Evolutionary conservation across 2,329 filamentous ascomycete species (phyloP).

Genomic region (Calonectria fujianensis): DNA sequence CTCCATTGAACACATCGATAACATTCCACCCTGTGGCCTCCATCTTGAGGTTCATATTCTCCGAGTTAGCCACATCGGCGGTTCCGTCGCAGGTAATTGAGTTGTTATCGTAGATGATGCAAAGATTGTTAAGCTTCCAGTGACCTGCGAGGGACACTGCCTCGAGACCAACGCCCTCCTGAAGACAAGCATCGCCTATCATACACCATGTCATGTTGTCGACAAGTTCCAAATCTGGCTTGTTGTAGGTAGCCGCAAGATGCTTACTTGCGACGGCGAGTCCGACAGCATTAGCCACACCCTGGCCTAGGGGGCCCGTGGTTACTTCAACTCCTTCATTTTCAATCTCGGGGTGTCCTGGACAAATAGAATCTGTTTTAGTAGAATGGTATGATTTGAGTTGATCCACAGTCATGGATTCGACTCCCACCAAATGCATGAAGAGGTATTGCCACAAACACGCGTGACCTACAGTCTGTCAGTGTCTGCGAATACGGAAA

Average conservation of each 20-base stretch:
- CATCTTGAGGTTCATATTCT: slow-evolving; percentile 76
- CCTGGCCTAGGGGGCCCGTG: slow-evolving; percentile 74
- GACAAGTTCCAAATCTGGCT: slow-evolving; percentile 67
- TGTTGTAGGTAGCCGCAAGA: slow-evolving; percentile 72
- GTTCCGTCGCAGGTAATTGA: slow-evolving; percentile 76
- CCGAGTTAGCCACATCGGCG: slow-evolving; percentile 72
- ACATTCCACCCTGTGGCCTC: slow-evolving; percentile 74
- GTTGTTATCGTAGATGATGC: slow-evolving; percentile 77
- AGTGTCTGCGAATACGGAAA: background rate
- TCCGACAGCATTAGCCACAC: slow-evolving; percentile 63
- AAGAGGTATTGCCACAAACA: slow-evolving; percentile 73
- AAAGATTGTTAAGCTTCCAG: slow-evolving; percentile 73
- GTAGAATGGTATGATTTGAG: slow-evolving; percentile 71
- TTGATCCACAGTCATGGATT: slow-evolving; percentile 73
- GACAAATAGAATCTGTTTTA: slow-evolving; percentile 68
- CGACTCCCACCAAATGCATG: slow-evolving; percentile 72
- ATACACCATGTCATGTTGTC: slow-evolving; percentile 74
- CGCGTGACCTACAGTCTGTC: slow-evolving; percentile 59
- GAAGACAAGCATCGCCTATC: slow-evolving; percentile 74
- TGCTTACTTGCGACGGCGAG: slow-evolving; percentile 75
- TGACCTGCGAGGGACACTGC: slow-evolving; percentile 75
- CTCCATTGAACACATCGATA: slow-evolving; percentile 71
- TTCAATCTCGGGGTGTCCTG: slow-evolving; percentile 75
- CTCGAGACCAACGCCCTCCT: slow-evolving; percentile 75
- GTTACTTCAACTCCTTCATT: slow-evolving; percentile 75